These are phyloP conservation scores for Toxicodendron radicans DNA, from an alignment of 345 rosid genomes.

Conservation along the genomic window DNA sequence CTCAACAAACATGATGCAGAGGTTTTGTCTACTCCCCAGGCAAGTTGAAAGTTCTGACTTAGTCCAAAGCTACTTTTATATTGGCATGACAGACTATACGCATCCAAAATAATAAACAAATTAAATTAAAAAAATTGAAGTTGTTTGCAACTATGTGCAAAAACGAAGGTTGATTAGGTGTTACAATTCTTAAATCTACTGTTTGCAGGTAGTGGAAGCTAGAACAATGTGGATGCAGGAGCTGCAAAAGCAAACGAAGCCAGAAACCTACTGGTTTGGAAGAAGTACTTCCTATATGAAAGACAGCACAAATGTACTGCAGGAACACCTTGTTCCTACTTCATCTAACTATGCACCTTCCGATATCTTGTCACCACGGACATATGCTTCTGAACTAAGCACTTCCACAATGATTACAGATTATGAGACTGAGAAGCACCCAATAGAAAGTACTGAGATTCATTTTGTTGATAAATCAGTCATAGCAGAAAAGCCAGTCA, in stretches of 20 bases:
- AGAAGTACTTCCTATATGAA: slow-evolving; percentile 33
- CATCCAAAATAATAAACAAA: neutral
- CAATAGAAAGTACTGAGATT: slow-evolving; percentile 47
- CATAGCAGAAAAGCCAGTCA: slow-evolving; percentile 52
- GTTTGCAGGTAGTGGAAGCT: slow-evolving; percentile 71
- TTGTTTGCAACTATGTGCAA: neutral
- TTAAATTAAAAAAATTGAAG: neutral
- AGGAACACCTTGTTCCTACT: slow-evolving; percentile 31
- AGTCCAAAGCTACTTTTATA: neutral
- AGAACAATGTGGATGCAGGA: slow-evolving; percentile 79
- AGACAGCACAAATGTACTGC: slow-evolving; percentile 19
- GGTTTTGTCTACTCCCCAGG: slow-evolving; percentile 81
- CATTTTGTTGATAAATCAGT: slow-evolving; percentile 62
- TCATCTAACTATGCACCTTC: slow-evolving; percentile 30
- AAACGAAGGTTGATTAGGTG: slow-evolving; percentile 3
- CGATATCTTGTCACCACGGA: slow-evolving; percentile 28
- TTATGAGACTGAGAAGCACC: slow-evolving; percentile 62
- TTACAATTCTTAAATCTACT: slow-evolving; percentile 11
- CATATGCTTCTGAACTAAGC: slow-evolving; percentile 33
- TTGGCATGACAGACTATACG: neutral
- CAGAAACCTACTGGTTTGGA: slow-evolving; percentile 46
- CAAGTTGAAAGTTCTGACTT: slow-evolving; percentile 32
- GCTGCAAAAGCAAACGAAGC: slow-evolving; percentile 58
- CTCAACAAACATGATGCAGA: slow-evolving; percentile 77
- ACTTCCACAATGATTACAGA: slow-evolving; percentile 40